Base-by-base conservation (phyloP, 1,139 yeast genomes). In the Lipomyces yarrowii region DNA sequence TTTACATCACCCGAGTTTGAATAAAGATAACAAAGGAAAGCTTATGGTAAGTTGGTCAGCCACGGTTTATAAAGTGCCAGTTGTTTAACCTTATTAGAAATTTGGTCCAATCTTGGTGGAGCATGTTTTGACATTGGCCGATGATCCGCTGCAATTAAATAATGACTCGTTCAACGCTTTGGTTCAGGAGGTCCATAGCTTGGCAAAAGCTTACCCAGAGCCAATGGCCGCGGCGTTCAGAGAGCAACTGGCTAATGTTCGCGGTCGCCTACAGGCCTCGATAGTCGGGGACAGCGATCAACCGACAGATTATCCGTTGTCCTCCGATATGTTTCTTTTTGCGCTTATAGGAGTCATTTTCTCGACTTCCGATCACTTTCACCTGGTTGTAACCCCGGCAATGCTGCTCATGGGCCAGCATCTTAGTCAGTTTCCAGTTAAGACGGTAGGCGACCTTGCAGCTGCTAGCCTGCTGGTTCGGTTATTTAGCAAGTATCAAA, bases 361-460 rank as follows among this genome's bases (percentile, higher is more conserved):
- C 74, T 92, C 99, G 0, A 91, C 98, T 0, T 94, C 99, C 0
- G 99, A 96, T 81, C 96, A 92, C 75, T 94, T 91, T 77, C 98
- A 96, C 81, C 82, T 91, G 70, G 89, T 94, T 21, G 93, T 88
- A 3, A 92, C 98, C 0, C 97, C 98, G 1, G 84, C 96, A 1
- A 80, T 86, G 52, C 84, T 94, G 54, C 77, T 91, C 57, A 86
- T 92, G 81, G 85, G 88, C 63, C 94, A 91, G 76, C 81, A 86
- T 32, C 79, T 93, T 63, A 86, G 88, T 54, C 85, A 84, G 68
- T 74, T 83, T 46, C 79, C 83, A 51, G 75, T 79, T 35, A 76
- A 76, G 35, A 72, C 81, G 6, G 67, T 80, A 35, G 76, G 76
- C 13, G 83, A 81, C 63, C 69, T 85, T 23, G 79, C 81, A 59